Conservation (phyloP, 2,329 filamentous ascomycete genomes). For the Fusarium setosum region DNA sequence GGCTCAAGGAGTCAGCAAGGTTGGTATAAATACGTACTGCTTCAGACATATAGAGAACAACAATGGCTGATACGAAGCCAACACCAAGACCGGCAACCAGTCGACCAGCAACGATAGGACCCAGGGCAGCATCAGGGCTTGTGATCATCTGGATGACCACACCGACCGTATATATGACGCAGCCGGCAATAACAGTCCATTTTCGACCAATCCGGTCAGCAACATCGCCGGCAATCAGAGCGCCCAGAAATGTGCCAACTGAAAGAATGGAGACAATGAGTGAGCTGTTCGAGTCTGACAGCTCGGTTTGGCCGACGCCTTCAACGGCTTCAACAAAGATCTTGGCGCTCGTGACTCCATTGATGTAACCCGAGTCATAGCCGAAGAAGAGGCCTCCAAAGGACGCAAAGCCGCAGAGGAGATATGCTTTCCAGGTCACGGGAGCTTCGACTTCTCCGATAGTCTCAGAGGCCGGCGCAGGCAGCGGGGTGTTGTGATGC, state of each 20-base stretch:
- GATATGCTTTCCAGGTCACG: conserved; percentile 75
- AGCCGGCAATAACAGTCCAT: conserved; percentile 76
- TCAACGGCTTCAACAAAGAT: conserved; percentile 66
- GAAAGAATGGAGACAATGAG: conserved; percentile 82
- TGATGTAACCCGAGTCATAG: conserved; percentile 83
- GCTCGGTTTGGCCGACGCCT: conserved; percentile 46
- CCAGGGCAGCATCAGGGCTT: conserved; percentile 32
- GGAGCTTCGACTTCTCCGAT: conserved; percentile 73
- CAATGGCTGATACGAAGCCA: conserved; percentile 38
- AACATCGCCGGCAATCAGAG: conserved; percentile 80
- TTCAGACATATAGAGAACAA: conserved; percentile 41
- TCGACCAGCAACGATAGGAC: conserved; percentile 35
- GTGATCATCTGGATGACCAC: conserved; percentile 55
- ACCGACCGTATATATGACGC: conserved; percentile 76
- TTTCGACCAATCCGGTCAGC: conserved; percentile 81
- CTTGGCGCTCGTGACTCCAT: conserved; percentile 66
- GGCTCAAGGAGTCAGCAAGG: background rate
- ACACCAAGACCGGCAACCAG: conserved; percentile 35
- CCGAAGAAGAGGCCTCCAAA: conserved; percentile 83
- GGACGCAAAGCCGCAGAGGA: conserved; percentile 77
- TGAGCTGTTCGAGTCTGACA: conserved; percentile 62
- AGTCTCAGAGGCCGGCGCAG: conserved; percentile 60
- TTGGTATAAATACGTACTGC: conserved; percentile 49
- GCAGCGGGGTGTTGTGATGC: too few species aligned
- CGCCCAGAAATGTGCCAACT: conserved; percentile 81